Percentiles rank a stretch among this genome's conserved stretches.
Evolutionary conservation across 1,284 basidiomycete species (phyloP).

Genomic region (Naganishia sp.): DNA sequence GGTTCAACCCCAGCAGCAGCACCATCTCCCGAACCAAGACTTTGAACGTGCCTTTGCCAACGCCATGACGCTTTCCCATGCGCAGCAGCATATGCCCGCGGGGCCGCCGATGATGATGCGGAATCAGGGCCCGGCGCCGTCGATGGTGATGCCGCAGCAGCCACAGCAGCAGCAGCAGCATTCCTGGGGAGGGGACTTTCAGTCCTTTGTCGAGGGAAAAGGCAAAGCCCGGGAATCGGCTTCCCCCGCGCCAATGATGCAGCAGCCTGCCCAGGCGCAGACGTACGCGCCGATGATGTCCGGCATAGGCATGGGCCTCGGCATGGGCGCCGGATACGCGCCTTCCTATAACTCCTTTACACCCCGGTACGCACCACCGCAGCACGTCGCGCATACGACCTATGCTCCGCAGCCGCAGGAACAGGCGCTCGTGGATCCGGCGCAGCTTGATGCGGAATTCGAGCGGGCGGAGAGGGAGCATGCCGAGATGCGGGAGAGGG

Average conservation of each 20-base stretch:
- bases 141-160: background rate
- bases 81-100: background rate
- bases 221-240: conserved; percentile 12
- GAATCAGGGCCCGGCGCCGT: conserved; percentile 4
- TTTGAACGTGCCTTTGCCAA: conserved; percentile 12
- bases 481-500: conserved; percentile 48
- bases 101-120: conserved; percentile 19
- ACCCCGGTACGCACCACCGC: background rate
- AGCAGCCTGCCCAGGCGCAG: conserved; percentile 1
- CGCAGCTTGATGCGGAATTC: conserved; percentile 71
- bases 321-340: conserved; percentile 13
- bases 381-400: conserved; percentile 10
- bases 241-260: background rate
- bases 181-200: conserved; percentile 25
- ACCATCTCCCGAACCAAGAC: background rate
- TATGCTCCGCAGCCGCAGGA: conserved; percentile 9
- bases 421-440: conserved; percentile 58
- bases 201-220: conserved; percentile 12
- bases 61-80: conserved; percentile 22
- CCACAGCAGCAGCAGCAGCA: conserved; percentile 4
- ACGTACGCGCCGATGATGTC: background rate
- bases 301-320: conserved; percentile 26
- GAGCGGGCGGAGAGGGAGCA: conserved; percentile 73
- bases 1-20: conserved; percentile 5
- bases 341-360: background rate